phyloP scores from a whole-genome alignment of 2,329 filamentous ascomycete genomes.

The Lecanoromycetidae sp. region DNA sequence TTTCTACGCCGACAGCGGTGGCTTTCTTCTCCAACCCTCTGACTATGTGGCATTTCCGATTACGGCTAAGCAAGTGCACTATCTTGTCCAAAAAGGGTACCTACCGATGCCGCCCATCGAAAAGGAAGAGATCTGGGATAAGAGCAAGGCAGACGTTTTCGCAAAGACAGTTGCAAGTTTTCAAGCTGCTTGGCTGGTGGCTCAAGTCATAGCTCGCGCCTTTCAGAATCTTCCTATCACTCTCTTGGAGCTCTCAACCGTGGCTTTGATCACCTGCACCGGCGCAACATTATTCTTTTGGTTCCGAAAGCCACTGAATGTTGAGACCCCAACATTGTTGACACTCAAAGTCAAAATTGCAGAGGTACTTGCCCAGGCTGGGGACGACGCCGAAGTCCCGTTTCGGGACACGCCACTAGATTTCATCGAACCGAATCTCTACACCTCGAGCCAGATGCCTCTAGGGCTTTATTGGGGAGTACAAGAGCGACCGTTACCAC shows the following conservation, averaged over 20 bases:
- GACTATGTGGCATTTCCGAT: constrained; percentile 11
- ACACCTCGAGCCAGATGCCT: constrained; percentile 1
- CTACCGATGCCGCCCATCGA: constrained; percentile 9
- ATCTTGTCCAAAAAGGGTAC: constrained; percentile 10
- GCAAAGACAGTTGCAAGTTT: constrained; percentile 10
- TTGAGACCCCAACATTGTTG: constrained; percentile 17
- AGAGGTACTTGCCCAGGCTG: background rate
- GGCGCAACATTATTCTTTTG: constrained; percentile 6
- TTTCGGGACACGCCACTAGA: constrained; percentile 11
- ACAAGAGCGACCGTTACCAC: constrained; percentile 8
- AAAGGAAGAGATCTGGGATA: constrained; percentile 14
- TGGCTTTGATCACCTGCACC: constrained; percentile 9
- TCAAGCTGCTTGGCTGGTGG: constrained; percentile 14
- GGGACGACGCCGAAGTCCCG: background rate
- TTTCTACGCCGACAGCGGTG: constrained; percentile 13
- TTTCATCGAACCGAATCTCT: constrained; percentile 5
- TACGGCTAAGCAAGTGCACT: constrained; percentile 10
- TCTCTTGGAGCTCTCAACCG: constrained; percentile 12
- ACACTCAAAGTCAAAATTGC: background rate
- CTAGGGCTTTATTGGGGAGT: background rate
- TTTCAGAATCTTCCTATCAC: constrained; percentile 11
- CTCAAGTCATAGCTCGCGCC: constrained; percentile 6
- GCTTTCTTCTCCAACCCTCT: constrained; percentile 1
- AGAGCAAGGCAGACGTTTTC: constrained; percentile 15
- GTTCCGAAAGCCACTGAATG: constrained; percentile 18